These are phyloP conservation scores for Allium cepa DNA, from an alignment of 106 monocot genomes.

Conservation along the genomic window DNA sequence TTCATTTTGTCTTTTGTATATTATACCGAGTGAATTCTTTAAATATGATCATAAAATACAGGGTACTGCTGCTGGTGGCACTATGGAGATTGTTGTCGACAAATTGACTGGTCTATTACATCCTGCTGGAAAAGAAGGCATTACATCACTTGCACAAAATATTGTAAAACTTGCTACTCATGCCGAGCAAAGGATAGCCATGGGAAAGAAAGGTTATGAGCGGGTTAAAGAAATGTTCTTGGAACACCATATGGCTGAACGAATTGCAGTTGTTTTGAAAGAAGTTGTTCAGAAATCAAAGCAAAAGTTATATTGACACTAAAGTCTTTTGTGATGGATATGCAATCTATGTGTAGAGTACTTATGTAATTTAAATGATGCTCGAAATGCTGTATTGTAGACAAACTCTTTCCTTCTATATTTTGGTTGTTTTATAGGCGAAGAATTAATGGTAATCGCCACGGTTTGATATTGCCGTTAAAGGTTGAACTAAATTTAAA, in stretches of 20 bases:
- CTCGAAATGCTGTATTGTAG: too few species aligned
- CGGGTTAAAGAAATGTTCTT: constrained; percentile 79
- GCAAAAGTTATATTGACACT: not conserved
- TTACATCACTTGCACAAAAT: constrained; percentile 60
- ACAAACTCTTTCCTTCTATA: too few species aligned
- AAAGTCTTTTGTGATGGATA: too few species aligned
- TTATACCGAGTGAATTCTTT: too few species aligned
- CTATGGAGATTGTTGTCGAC: constrained; percentile 81
- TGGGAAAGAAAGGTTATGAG: constrained; percentile 79
- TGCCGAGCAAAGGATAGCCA: constrained; percentile 44
- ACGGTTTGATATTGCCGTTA: too few species aligned
- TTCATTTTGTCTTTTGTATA: not conserved
- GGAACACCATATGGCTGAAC: constrained; percentile 85
- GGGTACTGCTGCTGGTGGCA: constrained; percentile 95
- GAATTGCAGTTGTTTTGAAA: constrained; percentile 69
- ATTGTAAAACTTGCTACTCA: constrained; percentile 74
- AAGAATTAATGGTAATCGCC: too few species aligned
- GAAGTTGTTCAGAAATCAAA: constrained; percentile 46
- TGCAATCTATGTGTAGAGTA: too few species aligned
- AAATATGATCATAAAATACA: constrained; percentile 7
- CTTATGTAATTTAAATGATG: too few species aligned
- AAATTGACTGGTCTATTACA: constrained; percentile 81
- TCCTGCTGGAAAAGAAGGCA: constrained; percentile 83
- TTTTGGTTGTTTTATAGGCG: too few species aligned
- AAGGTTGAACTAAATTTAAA: too few species aligned